phyloP scores from a whole-genome alignment of 2,329 filamentous ascomycete species.

The Tolypocladium nubicola region DNA sequence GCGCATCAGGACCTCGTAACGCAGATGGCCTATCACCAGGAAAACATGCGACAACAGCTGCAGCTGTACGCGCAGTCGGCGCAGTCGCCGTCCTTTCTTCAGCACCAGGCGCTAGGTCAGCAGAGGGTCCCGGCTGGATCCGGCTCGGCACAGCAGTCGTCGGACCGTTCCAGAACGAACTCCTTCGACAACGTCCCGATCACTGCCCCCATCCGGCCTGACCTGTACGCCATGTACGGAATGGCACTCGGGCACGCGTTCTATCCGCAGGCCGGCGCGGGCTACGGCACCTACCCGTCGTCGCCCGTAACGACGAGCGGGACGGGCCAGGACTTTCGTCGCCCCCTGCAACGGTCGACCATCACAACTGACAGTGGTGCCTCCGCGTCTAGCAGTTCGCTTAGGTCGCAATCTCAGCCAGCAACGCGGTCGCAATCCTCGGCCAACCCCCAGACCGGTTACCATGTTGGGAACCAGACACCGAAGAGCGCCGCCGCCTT shows the following conservation, averaged over 20 bases:
- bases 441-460: constrained; percentile 12
- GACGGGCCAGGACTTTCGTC: constrained; percentile 40
- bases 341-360: constrained; percentile 44
- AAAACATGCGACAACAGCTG: constrained; percentile 22
- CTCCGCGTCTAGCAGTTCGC: constrained; percentile 39
- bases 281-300: constrained; percentile 44
- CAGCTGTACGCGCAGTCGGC: constrained; percentile 24
- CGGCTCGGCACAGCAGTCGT: constrained; percentile 18
- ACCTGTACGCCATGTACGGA: constrained; percentile 42
- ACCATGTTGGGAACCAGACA: constrained; percentile 19
- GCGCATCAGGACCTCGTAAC: constrained; percentile 28
- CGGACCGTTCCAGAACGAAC: constrained; percentile 47
- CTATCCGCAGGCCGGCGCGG: constrained; percentile 31
- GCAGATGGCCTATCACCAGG: constrained; percentile 30
- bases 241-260: constrained; percentile 31
- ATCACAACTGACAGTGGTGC: constrained; percentile 36
- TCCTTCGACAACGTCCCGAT: constrained; percentile 53
- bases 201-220: constrained; percentile 45
- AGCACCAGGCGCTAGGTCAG: constrained; percentile 23
- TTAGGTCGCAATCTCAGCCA: constrained; percentile 58
- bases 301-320: constrained; percentile 39
- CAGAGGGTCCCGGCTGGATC: constrained; percentile 17
- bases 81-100: constrained; percentile 21
- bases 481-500: constrained; percentile 24
- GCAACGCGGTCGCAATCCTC: constrained; percentile 36